A percentile compares a stretch with the other conserved stretches of the same genome.
These are phyloP conservation scores for Cylindrotheca fusiformis DNA, from an alignment of 108 stramenopile species.

Conservation along the genomic window DNA sequence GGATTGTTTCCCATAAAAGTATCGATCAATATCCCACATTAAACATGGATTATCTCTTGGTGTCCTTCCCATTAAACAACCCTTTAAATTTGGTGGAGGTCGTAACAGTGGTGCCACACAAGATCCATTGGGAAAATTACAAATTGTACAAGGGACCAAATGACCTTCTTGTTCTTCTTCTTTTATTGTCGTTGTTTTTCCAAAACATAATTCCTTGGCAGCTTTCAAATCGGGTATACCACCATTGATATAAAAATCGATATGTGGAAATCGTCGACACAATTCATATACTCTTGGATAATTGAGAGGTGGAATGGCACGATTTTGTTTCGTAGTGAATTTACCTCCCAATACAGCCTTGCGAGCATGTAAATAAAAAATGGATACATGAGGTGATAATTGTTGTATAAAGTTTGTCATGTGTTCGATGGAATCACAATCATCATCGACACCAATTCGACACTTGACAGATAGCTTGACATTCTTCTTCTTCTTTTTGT, in stretches of 20 bases:
- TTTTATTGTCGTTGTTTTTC: not conserved
- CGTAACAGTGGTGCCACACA: conserved; percentile 41
- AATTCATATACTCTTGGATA: conserved; percentile 56
- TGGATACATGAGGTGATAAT: not conserved
- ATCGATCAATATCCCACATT: conserved; percentile 61
- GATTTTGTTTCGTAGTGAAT: conserved; percentile 48
- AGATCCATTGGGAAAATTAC: conserved; percentile 53
- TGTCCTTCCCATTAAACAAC: conserved; percentile 62
- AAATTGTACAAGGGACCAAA: conserved; percentile 42
- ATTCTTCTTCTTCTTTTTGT: not conserved
- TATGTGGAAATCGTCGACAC: conserved; percentile 56
- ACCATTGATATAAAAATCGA: conserved; percentile 66
- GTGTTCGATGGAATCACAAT: conserved; percentile 42
- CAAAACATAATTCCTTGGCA: conserved; percentile 42
- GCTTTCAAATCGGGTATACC: conserved; percentile 49
- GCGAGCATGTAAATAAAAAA: conserved; percentile 64
- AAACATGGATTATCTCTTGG: conserved; percentile 57
- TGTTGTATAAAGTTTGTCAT: conserved; percentile 33
- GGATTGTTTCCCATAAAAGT: conserved; percentile 36
- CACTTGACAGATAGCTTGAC: conserved; percentile 50
- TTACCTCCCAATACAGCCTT: conserved; percentile 44
- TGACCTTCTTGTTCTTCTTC: conserved; percentile 2
- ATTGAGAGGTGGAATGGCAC: conserved; percentile 61
- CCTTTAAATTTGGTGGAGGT: conserved; percentile 51
- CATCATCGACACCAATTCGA: conserved; percentile 65